Conservation (phyloP, 805 yeast genomes). For the Kockiozyma suomiensis region DNA sequence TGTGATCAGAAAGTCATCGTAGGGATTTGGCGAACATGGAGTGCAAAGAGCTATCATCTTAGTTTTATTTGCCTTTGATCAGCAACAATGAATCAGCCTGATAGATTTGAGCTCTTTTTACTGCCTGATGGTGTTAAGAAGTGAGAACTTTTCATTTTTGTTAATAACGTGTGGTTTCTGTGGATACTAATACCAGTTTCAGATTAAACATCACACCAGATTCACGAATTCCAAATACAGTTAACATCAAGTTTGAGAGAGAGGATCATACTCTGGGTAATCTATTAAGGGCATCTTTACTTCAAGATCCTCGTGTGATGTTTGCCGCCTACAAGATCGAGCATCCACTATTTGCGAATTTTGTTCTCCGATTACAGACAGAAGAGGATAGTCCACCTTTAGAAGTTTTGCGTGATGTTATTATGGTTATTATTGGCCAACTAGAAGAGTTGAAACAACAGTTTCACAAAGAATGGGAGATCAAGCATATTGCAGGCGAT, state of each 20-base stretch:
- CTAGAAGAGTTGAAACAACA: constrained; percentile 71
- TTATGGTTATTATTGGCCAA: constrained; percentile 78
- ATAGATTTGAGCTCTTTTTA: constrained; percentile 93
- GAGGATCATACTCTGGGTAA: constrained; percentile 98
- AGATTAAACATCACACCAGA: constrained; percentile 88
- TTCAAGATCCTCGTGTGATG: constrained; percentile 83
- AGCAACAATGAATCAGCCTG: constrained; percentile 90
- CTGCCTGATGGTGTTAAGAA: constrained; percentile 97
- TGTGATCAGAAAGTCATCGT: constrained; percentile 3
- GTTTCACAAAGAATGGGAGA: constrained; percentile 90
- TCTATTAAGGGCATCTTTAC: constrained; percentile 72
- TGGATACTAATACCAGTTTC: background rate
- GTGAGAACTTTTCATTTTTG: constrained; percentile 44
- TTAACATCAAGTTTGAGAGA: constrained; percentile 87
- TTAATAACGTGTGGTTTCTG: background rate
- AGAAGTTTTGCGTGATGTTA: constrained; percentile 87
- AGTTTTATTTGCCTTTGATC: background rate
- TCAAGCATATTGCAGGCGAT: constrained; percentile 49
- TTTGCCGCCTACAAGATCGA: constrained; percentile 98
- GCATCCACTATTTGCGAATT: constrained; percentile 96
- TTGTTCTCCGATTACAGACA: constrained; percentile 91
- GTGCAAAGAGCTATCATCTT: background rate
- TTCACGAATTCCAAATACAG: constrained; percentile 92
- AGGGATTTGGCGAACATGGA: background rate
- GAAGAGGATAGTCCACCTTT: constrained; percentile 93